A percentile compares a stretch with the other conserved stretches of the same genome.
These are phyloP conservation scores for Patellaria atrata DNA, from an alignment of 495 filamentous ascomycete genomes.

Conservation along the genomic window DNA sequence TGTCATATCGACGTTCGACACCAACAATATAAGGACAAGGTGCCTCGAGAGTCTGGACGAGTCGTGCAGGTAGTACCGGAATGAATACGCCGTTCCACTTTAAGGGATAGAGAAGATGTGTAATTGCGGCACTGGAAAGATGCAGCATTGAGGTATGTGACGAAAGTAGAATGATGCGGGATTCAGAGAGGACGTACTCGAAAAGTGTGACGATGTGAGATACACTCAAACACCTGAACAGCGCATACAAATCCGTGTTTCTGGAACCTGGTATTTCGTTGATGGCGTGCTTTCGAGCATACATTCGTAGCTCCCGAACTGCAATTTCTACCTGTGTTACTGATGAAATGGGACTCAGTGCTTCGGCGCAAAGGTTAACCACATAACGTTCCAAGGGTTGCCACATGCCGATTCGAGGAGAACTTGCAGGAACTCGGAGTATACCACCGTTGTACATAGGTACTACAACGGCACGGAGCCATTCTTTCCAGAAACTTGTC, in stretches of 20 bases:
- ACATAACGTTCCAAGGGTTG: conserved; percentile 94
- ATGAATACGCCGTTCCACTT: conserved; percentile 91
- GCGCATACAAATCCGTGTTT: conserved; percentile 82
- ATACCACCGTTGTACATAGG: conserved; percentile 87
- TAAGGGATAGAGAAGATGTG: conserved; percentile 74
- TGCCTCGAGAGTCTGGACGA: conserved; percentile 81
- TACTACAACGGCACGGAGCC: conserved; percentile 81
- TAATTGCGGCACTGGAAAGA: conserved; percentile 69
- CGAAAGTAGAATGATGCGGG: conserved; percentile 88
- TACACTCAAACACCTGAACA: conserved; percentile 79
- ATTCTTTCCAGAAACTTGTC: conserved; percentile 97
- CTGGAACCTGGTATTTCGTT: conserved; percentile 91
- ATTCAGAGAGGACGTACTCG: conserved; percentile 86
- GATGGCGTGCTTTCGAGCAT: conserved; percentile 79
- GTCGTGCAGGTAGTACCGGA: conserved; percentile 72
- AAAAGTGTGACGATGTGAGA: conserved; percentile 84
- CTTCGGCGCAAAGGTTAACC: conserved; percentile 93
- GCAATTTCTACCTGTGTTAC: conserved; percentile 91
- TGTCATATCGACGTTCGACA: conserved; percentile 86
- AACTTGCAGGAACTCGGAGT: conserved; percentile 69
- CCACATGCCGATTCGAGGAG: conserved; percentile 87
- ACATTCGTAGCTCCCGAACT: conserved; percentile 78
- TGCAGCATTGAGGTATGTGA: conserved; percentile 95
- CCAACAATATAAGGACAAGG: conserved; percentile 96
- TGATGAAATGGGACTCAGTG: conserved; percentile 76